Percentiles rank a stretch among this genome's conserved stretches.
Conservation (phyloP, 345 rosid species). For the Citrus australasica region DNA sequence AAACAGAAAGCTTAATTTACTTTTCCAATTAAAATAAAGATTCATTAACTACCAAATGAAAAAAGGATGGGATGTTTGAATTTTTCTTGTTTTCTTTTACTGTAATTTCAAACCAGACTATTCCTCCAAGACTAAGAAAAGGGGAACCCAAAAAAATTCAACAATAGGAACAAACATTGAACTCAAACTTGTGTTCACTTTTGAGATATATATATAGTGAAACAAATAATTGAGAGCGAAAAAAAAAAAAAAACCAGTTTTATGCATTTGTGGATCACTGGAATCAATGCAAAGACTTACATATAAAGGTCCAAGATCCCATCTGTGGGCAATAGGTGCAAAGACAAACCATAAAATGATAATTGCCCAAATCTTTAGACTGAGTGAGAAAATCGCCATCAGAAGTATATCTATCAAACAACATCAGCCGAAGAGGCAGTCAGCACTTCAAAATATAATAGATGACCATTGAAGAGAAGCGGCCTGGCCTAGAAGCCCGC, state of each 20-base stretch:
- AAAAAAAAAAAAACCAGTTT: not conserved
- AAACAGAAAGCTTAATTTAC: not conserved
- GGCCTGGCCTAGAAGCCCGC: too few relatives aligned
- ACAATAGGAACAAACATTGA: not conserved
- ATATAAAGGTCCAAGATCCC: conserved; percentile 80
- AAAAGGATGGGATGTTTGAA: not conserved
- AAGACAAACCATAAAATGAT: conserved; percentile 69
- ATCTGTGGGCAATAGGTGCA: conserved; percentile 78
- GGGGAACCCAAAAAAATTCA: not conserved
- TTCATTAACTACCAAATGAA: not conserved
- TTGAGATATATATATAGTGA: not conserved
- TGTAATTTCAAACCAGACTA: not conserved
- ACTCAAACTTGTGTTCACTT: not conserved
- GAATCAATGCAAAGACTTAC: conserved; percentile 47
- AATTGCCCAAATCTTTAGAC: conserved; percentile 58
- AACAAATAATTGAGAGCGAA: not conserved
- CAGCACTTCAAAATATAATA: conserved; percentile 19
- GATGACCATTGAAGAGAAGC: too few relatives aligned
- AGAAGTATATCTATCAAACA: conserved; percentile 62
- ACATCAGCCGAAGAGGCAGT: conserved; percentile 16
- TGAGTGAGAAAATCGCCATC: conserved; percentile 68
- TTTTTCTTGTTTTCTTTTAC: not conserved
- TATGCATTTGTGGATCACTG: not conserved
- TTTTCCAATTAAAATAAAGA: not conserved
- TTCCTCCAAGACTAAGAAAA: not conserved